Evolutionary conservation across 805 yeast genomes (phyloP), one percentile per base, ranked within the genome.

Genomic region (Saturnispora gosingensis): DNA sequence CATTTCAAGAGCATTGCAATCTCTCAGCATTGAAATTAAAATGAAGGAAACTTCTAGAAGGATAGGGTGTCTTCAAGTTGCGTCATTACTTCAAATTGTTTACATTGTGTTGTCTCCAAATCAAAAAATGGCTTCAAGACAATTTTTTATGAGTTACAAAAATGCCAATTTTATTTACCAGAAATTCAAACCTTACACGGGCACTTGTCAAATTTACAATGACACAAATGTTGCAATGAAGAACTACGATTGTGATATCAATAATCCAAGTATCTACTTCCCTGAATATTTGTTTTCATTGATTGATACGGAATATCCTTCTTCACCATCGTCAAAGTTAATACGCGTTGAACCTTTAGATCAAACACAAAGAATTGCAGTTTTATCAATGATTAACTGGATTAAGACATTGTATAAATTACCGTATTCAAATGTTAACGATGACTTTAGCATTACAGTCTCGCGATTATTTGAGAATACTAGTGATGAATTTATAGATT

Each of bases 201-300:
- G 36, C n/a, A 54, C 32, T 24, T 54, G 42, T 34, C n/a, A 32
- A 28, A 20, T 45, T 16, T 48, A 49, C 25, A 32, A 48, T 34
- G 47, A 43, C 16, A 42, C 25, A 45, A 34, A 45, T 45, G 16
- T n/a, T 6, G 27, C 27, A 2, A 30, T 45, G 16, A 36, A 45
- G 4, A 18, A 7, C 4, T 18, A 43, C 3, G 52, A 34, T 35
- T 42, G 46, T n/a, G 22, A 43, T 39, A 34, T 53, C 7, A 27
- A 39, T 32, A 30, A 45, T 38, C 25, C 51, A 15, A n/a, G 36
- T 27, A 45, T 49, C n/a, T 60, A 44, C 42, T 53, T 52, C 28
- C 64, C 64, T 3, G 15, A 27, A 15, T 59, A 48, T 43, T 45
- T 60, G 10, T 45, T 48, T 35, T 58, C 48, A 13, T 36, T 60